These are phyloP conservation scores for Solanum hybrid DNA, from an alignment of 305 asterid species.

Conservation along the genomic window DNA sequence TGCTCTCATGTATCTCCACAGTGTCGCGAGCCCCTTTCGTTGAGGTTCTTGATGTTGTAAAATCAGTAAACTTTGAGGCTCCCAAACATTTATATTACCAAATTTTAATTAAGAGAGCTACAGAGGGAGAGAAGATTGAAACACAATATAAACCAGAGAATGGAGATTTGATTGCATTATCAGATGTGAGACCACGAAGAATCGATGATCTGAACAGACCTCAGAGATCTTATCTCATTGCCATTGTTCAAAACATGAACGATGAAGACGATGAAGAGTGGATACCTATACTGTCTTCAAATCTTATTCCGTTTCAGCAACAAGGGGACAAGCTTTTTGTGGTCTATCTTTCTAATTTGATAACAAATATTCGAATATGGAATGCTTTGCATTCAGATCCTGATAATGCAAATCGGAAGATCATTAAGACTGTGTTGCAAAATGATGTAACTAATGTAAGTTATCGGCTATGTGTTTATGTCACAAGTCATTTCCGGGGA, in stretches of 20 bases:
- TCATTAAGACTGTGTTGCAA: slow-evolving; percentile 4
- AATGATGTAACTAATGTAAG: neutral
- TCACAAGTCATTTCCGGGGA: neutral
- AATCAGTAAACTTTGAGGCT: neutral
- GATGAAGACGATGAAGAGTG: neutral
- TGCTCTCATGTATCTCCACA: slow-evolving; percentile 18
- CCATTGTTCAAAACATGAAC: neutral
- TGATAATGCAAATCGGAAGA: slow-evolving; percentile 4
- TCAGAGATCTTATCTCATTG: slow-evolving; percentile 13
- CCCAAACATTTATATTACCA: slow-evolving; percentile 9
- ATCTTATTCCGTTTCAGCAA: slow-evolving; percentile 10
- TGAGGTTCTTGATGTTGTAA: slow-evolving; percentile 8
- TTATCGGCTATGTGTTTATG: neutral
- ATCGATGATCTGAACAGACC: slow-evolving; percentile 16
- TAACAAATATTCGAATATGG: slow-evolving; percentile 27
- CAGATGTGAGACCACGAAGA: slow-evolving; percentile 16
- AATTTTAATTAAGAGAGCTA: neutral
- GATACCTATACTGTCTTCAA: slow-evolving; percentile 18
- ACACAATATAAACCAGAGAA: slow-evolving; percentile 14
- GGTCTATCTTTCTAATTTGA: slow-evolving; percentile 24
- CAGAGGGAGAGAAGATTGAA: neutral
- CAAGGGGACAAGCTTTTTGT: slow-evolving; percentile 10
- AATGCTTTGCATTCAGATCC: slow-evolving; percentile 14
- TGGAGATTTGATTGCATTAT: slow-evolving; percentile 24
- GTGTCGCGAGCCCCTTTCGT: slow-evolving; percentile 14